Conservation (phyloP, 2,329 filamentous ascomycete species). For the Fusarium temperatum region DNA sequence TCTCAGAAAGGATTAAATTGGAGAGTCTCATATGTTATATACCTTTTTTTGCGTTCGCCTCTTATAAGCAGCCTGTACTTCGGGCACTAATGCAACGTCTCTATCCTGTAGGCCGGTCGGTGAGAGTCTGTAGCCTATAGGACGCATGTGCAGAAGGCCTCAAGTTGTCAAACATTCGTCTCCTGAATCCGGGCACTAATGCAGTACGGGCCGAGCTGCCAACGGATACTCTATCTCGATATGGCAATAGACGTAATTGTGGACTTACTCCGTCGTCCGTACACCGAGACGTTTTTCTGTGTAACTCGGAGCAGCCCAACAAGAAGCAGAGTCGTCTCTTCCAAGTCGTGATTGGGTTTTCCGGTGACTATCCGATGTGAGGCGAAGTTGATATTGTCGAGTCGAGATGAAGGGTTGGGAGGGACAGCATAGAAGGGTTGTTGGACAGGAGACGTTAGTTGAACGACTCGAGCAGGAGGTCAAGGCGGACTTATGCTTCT, state of each 20-base stretch:
- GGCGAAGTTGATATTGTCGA: background rate
- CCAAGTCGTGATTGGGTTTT: slow-evolving; percentile 9
- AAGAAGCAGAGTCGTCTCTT: slow-evolving; percentile 1
- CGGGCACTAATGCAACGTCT: slow-evolving; percentile 13
- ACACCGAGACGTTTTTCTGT: slow-evolving; percentile 6
- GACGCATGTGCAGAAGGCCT: slow-evolving; percentile 13
- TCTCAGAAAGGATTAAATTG: background rate
- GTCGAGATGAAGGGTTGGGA: background rate
- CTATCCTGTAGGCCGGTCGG: slow-evolving; percentile 5
- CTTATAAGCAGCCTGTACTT: background rate
- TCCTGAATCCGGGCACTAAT: slow-evolving; percentile 22
- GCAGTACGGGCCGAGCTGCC: slow-evolving; percentile 30
- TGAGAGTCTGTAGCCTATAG: slow-evolving; percentile 18
- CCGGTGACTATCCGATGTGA: background rate
- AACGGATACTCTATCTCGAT: slow-evolving; percentile 8
- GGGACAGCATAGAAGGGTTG: background rate
- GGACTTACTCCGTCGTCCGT: background rate
- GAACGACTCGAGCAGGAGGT: background rate
- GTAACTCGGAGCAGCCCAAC: slow-evolving; percentile 18
- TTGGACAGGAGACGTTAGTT: background rate
- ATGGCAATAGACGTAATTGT: background rate
- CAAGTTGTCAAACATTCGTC: background rate
- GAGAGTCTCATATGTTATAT: background rate
- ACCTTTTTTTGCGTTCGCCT: background rate
- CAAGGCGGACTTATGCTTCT: background rate